phyloP scores from a whole-genome alignment of 768 basidiomycete species.

The Harrya chromipes region DNA sequence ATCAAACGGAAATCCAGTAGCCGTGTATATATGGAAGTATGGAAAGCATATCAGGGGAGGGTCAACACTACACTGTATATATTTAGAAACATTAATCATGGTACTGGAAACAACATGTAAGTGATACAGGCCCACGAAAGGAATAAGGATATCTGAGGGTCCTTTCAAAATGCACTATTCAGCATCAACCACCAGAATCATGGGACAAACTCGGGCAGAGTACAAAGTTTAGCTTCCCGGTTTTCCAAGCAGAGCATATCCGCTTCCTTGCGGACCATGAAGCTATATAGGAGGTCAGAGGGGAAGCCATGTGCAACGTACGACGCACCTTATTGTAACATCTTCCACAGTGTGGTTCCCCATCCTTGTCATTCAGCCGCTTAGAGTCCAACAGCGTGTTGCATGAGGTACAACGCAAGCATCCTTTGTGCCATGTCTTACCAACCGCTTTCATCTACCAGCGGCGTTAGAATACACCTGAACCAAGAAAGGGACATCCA shows the following conservation, averaged over 20 bases:
- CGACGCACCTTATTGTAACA: constrained; percentile 65
- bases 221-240: constrained; percentile 36
- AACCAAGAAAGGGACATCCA: background rate
- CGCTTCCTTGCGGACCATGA: constrained; percentile 69
- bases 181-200: constrained; percentile 5
- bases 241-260: constrained; percentile 68
- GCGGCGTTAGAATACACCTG: constrained; percentile 3
- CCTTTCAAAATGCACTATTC: constrained; percentile 8
- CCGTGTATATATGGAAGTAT: constrained; percentile 1
- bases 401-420: constrained; percentile 75
- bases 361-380: constrained; percentile 73
- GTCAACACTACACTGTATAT: constrained; percentile 10
- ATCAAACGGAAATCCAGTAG: too few species aligned
- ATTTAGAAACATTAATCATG: constrained; percentile 10
- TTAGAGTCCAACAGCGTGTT: constrained; percentile 66
- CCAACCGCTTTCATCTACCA: constrained; percentile 73
- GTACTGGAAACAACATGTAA: constrained; percentile 14
- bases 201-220: background rate
- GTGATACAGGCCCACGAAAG: constrained; percentile 18
- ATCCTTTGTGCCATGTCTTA: constrained; percentile 76
- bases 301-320: background rate
- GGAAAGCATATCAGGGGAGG: background rate
- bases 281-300: constrained; percentile 41
- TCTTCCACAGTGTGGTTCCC: constrained; percentile 62
- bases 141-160: constrained; percentile 19